Percentiles rank a stretch among this genome's conserved stretches.
Evolutionary conservation across 2,329 filamentous ascomycete genomes (phyloP).

Genomic region (Phialophora verrucosa): DNA sequence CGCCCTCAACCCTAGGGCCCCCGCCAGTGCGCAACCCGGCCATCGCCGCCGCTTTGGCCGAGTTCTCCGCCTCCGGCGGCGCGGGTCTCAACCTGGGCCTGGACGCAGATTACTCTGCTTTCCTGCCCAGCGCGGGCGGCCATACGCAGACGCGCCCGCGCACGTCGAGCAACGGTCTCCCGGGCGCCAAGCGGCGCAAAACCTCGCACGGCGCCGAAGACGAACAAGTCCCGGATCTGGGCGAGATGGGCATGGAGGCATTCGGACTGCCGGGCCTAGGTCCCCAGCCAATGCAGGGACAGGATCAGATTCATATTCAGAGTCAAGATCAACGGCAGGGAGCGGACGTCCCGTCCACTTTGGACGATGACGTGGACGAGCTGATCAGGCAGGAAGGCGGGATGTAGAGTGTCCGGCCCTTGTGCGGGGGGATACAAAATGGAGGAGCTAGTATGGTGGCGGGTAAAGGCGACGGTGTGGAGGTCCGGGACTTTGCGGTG

Average conservation of each 20-base stretch:
- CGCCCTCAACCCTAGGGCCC: not conserved
- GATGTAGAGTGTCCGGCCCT: not conserved
- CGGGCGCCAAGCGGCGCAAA: conserved; percentile 56
- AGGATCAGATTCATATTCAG: not conserved
- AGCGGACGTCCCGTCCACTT: conserved; percentile 53
- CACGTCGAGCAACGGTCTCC: conserved; percentile 34
- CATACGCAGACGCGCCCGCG: conserved; percentile 3
- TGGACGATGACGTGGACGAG: conserved; percentile 67
- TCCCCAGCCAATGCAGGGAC: not conserved
- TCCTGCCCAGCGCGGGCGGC: conserved; percentile 5
- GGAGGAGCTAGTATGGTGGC: not conserved
- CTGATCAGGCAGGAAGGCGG: conserved; percentile 57
- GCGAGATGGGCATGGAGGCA: conserved; percentile 37
- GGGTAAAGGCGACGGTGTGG: not conserved
- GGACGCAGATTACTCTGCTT: conserved; percentile 22
- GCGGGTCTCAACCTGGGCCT: not conserved
- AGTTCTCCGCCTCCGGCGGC: conserved; percentile 26
- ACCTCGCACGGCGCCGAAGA: conserved; percentile 49
- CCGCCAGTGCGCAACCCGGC: conserved; percentile 32
- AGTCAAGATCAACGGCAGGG: not conserved
- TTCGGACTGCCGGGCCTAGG: conserved; percentile 25
- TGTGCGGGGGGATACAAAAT: not conserved
- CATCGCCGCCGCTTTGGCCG: conserved; percentile 34
- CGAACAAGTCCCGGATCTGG: conserved; percentile 49
- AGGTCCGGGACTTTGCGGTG: not conserved